Percentiles rank a stretch among this genome's conserved stretches.
Conservation (phyloP, 2,329 filamentous ascomycete genomes). For the Hymenoscyphus occultus region DNA sequence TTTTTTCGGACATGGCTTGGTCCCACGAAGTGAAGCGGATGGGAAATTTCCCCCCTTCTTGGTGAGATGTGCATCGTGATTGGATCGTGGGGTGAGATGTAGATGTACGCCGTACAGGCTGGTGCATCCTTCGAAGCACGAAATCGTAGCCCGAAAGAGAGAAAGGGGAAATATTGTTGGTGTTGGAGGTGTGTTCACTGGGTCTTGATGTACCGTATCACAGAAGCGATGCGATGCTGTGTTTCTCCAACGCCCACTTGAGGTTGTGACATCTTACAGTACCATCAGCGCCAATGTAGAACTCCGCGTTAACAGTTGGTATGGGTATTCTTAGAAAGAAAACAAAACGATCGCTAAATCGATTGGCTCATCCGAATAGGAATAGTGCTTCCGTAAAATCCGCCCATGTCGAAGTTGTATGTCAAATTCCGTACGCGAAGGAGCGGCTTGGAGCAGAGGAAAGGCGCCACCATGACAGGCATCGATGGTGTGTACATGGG, state of each 20-base stretch:
- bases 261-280: not conserved
- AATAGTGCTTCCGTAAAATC: not conserved
- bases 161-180: not conserved
- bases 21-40: not conserved
- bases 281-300: not conserved
- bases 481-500: not conserved
- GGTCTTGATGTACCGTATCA: not conserved
- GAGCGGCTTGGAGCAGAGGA: not conserved
- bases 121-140: constrained; percentile 1
- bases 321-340: not conserved
- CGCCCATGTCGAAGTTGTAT: not conserved
- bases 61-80: not conserved
- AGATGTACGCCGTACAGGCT: not conserved
- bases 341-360: not conserved
- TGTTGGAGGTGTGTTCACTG: not conserved
- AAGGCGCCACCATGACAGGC: constrained; percentile 1
- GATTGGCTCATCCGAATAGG: not conserved
- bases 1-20: not conserved
- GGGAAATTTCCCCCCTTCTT: not conserved
- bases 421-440: not conserved
- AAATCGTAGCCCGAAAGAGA: not conserved
- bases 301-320: not conserved
- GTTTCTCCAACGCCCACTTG: not conserved
- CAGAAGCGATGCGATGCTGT: not conserved
- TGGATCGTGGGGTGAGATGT: not conserved